phyloP scores from a whole-genome alignment of 768 basidiomycete species.

The Russula virescens region DNA sequence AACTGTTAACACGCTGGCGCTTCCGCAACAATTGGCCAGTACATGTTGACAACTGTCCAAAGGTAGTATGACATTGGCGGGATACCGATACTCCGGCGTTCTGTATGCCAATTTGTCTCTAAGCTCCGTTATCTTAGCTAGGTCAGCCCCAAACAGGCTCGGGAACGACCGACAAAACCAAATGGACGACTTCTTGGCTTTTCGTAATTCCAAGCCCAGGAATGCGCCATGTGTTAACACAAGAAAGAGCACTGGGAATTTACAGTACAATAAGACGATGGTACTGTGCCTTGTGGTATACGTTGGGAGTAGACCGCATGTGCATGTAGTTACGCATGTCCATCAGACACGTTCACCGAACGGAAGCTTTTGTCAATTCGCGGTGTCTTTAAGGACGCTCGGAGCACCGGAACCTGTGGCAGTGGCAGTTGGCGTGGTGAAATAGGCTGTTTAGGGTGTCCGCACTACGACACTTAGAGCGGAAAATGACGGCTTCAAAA shows the following conservation, averaged over 20 bases:
- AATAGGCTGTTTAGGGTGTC: no score
- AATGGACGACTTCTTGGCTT: neutral
- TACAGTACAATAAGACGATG: neutral
- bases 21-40: no score
- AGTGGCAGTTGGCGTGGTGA: no score
- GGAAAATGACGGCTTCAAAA: no score
- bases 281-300: neutral
- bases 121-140: neutral
- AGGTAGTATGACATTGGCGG: no score
- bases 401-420: neutral
- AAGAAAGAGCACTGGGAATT: neutral
- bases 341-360: neutral
- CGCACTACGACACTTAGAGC: no score
- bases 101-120: neutral
- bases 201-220: neutral
- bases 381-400: neutral
- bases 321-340: neutral
- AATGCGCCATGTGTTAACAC: neutral
- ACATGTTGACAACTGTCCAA: no score
- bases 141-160: neutral
- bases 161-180: neutral
- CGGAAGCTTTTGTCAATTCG: neutral
- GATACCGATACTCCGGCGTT: no score
- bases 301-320: no score
- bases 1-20: no score